Conservation (phyloP, 208 protist genomes). For the Jaenimonas drosophilae region DNA sequence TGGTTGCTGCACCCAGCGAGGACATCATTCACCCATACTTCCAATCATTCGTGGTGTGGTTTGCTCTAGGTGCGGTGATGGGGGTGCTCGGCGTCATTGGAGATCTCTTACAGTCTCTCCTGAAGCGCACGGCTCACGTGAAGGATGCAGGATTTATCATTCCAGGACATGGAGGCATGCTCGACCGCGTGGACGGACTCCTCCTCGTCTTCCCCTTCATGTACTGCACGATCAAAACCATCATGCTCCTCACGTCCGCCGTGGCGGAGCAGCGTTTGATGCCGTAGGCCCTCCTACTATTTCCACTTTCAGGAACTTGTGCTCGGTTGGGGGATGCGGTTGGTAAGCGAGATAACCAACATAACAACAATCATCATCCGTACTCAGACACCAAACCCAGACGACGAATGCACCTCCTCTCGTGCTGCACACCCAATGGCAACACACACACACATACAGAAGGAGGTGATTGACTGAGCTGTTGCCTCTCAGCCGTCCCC, state of each 20-base stretch:
- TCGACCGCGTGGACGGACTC: conserved; percentile 85
- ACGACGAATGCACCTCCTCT: too few relatives aligned
- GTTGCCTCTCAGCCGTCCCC: too few relatives aligned
- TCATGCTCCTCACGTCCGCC: conserved; percentile 10
- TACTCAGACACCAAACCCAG: too few relatives aligned
- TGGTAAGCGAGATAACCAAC: too few relatives aligned
- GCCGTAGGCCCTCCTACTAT: too few relatives aligned
- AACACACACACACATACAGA: too few relatives aligned
- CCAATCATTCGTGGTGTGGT: conserved; percentile 24
- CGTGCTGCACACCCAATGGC: too few relatives aligned
- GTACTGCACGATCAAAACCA: conserved; percentile 32
- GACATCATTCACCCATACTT: conserved; percentile 20
- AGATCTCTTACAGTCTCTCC: conserved; percentile 80
- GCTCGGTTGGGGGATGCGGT: too few relatives aligned
- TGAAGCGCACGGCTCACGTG: conserved; percentile 77
- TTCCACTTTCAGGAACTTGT: too few relatives aligned
- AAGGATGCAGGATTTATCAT: conserved; percentile 84
- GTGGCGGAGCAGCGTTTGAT: too few relatives aligned
- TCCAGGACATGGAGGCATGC: conserved; percentile 82
- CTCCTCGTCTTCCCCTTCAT: conserved; percentile 69
- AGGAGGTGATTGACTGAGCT: too few relatives aligned
- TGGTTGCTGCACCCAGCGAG: conserved; percentile 8
- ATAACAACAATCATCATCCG: too few relatives aligned
- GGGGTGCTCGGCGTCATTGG: conserved; percentile 70
- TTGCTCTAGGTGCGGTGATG: conserved; percentile 44